Base-by-base conservation (phyloP, 768 basidiomycete species). In the Russula compacta region DNA sequence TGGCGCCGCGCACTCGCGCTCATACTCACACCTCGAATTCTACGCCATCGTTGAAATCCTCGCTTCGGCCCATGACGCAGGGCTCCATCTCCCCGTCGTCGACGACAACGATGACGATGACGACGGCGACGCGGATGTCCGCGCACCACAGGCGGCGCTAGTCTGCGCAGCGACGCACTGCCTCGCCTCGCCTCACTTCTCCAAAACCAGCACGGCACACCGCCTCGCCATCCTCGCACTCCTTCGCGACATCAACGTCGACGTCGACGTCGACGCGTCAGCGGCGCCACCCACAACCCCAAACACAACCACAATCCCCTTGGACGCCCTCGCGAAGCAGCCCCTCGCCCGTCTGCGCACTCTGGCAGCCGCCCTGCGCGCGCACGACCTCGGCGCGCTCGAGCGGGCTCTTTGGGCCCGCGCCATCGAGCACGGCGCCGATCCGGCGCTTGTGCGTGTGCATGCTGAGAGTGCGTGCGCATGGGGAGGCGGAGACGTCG, bases 11-110 rank as follows among this genome's bases (percentile, higher is more conserved):
- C n/a, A 24, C 40, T 11, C 17, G 32, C 32, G 17, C 52, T 29
- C 24, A 29, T 29, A 29, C 24, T 29, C 24, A 29, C 24, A 29
- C 24, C 24, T 29, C 24, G 7, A 53, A 35, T 54, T 63, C 36
- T 19, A 53, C 35, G 29, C 61, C 7, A 54, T 63, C 33, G 17
- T 43, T 14, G 61, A 63, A 10, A 58, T 58, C 11, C 61, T 63
- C 33, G 52, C 40, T 15, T 53, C 61, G 2, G 61, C 61, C 8
- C 17, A 58, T 8, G 40, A 48, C 12, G 12, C 40, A 4, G 52
- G 52, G 3, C n/a, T 58, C 9, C 61, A 54, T 38, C 21, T 43
- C 33, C 6, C 35, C 39, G 29, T n/a, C 6, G 32, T 44, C 32
- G 15, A 32, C 54, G 6, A 11, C 53, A 24, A 19, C 43, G 21